Base-by-base conservation (phyloP, 257 asterid genomes). In the Leonotis leonurus region DNA sequence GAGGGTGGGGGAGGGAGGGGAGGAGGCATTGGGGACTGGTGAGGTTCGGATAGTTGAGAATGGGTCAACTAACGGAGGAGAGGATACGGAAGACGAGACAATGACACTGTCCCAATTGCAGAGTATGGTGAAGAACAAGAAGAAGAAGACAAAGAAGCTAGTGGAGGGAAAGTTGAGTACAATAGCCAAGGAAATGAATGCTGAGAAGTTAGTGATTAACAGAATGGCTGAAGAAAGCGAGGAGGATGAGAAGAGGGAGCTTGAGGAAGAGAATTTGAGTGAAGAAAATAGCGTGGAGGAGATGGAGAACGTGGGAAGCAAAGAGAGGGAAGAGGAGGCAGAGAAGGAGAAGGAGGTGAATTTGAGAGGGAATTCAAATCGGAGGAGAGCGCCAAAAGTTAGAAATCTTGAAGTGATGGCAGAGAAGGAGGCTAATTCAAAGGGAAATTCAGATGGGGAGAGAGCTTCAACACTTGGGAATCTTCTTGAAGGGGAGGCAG, bases 71-170 rank as follows among this genome's bases (percentile, higher is more conserved):
- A 58, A 60, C 66, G 68, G 78, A 70, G 61, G 30, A 5, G 74
- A 77, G 73, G 72, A 50, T 57, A 67, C 60, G 62, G 89, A 79
- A 46, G 95, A 83, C 60, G 96, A 88, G 64, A 68, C 36, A 49
- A 86, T 88, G 93, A 86, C 98, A n/a, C 65, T 92, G 78, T 83
- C 87, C 21, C 80, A 92, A 78, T 78, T 92, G 88, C 85, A 78
- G 69, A 55, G 70, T 75, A 68, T 81, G 74, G 85, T 45, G 41
- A 85, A 74, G 75, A 83, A 71, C 25, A 64, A 36, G 37, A 62
- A 18, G 71, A 81, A 74, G 67, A 82, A 64, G 79, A 86, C 76
- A 29, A 49, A 51, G 43, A 61, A 60, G 68, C 69, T 50, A 8
- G 72, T 64, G 52, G 76, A 46, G 48, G 77, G 43, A 67, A 79